Percentiles rank a stretch among this genome's conserved stretches.
Conservation (phyloP, 768 basidiomycete genomes). For the Nidularia pulvinata region DNA sequence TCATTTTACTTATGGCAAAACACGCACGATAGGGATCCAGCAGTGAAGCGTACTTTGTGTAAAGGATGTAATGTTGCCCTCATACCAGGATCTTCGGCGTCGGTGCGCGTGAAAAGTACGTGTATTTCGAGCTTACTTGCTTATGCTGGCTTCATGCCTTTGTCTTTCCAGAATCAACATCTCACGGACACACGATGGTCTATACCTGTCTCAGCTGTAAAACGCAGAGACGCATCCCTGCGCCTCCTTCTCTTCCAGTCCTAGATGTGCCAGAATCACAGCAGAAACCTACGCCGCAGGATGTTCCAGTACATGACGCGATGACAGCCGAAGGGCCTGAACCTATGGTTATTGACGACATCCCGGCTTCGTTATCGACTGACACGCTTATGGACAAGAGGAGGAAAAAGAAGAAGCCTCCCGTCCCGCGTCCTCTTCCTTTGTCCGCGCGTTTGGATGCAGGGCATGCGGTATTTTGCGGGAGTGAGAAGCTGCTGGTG, state of each 20-base stretch:
- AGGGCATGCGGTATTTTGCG: slow-evolving; percentile 70
- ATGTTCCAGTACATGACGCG: neutral
- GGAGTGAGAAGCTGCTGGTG: slow-evolving; percentile 42
- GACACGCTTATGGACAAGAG: too few species aligned
- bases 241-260: slow-evolving; percentile 38
- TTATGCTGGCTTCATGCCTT: neutral
- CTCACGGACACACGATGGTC: slow-evolving; percentile 53
- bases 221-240: slow-evolving; percentile 64
- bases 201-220: slow-evolving; percentile 63
- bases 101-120: slow-evolving; percentile 67
- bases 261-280: neutral
- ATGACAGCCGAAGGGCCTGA: neutral
- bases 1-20: neutral
- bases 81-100: slow-evolving; percentile 66
- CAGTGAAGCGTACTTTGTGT: slow-evolving; percentile 82
- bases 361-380: too few species aligned
- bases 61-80: slow-evolving; percentile 64
- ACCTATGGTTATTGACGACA: too few species aligned
- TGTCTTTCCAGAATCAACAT: slow-evolving; percentile 20
- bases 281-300: neutral
- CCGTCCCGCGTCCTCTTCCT: slow-evolving; percentile 30
- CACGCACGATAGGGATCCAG: slow-evolving; percentile 59
- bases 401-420: neutral
- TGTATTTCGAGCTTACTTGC: neutral
- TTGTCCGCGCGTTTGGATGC: slow-evolving; percentile 57